phyloP scores from a whole-genome alignment of 1,284 basidiomycete species.

The Ustilago curta region DNA sequence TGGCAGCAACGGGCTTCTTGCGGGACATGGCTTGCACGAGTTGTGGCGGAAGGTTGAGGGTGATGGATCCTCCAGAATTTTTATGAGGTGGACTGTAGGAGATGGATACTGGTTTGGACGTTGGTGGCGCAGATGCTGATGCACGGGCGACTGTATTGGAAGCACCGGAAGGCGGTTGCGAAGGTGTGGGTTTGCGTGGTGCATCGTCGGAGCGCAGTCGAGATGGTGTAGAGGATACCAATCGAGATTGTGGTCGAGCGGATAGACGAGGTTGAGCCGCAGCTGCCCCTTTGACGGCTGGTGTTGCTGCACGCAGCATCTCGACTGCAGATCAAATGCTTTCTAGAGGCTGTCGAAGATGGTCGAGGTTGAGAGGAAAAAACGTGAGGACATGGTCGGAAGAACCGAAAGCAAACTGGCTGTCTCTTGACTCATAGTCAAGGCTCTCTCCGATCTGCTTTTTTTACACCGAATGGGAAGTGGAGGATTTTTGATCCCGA shows the following conservation, averaged over 20 bases:
- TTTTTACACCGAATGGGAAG: too few relatives aligned
- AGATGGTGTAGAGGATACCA: constrained; percentile 12
- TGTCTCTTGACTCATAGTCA: neutral
- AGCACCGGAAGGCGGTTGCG: neutral
- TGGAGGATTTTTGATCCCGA: neutral
- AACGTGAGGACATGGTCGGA: neutral
- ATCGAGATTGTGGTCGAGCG: constrained; percentile 4
- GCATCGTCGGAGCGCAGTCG: constrained; percentile 30
- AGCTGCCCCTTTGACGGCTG: constrained; percentile 13
- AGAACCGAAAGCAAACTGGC: neutral
- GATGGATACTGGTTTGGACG: constrained; percentile 41
- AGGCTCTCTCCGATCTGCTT: neutral
- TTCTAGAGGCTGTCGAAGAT: neutral
- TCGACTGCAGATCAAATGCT: neutral
- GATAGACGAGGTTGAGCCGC: constrained; percentile 10
- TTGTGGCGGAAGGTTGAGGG: constrained; percentile 45
- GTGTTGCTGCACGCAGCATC: constrained; percentile 33
- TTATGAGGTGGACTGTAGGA: constrained; percentile 45
- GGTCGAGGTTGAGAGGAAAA: neutral
- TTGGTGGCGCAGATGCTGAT: constrained; percentile 6
- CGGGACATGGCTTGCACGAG: constrained; percentile 46
- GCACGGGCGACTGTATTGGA: neutral
- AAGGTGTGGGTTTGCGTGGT: neutral
- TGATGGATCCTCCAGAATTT: constrained; percentile 38
- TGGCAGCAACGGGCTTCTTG: constrained; percentile 25